Evolutionary conservation across 495 filamentous ascomycete species (phyloP).

Genomic region (Talaromyces borbonicus): DNA sequence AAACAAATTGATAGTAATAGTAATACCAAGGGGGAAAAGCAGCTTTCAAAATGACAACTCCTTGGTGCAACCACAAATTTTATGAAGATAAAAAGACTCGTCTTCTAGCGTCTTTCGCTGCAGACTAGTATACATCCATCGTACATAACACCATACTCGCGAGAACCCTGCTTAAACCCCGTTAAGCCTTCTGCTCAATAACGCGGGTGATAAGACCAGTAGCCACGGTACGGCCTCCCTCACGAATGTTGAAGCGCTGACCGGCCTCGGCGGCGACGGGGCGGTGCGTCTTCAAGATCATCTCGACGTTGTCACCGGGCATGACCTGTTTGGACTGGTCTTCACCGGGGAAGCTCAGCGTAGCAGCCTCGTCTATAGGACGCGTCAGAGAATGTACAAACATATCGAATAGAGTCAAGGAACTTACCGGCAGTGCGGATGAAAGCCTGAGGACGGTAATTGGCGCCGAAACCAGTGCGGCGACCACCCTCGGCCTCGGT

Average conservation of each 20-base stretch:
- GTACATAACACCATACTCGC: too few species aligned
- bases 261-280: conserved; percentile 81
- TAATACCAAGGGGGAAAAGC: too few species aligned
- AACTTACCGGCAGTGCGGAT: conserved; percentile 74
- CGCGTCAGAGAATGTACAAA: conserved; percentile 5
- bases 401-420: not conserved
- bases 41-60: too few species aligned
- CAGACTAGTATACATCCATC: not conserved
- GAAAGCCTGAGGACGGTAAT: conserved; percentile 95
- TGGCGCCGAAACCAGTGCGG: conserved; percentile 82
- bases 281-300: conserved; percentile 69
- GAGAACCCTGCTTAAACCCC: too few species aligned
- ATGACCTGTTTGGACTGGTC: conserved; percentile 70
- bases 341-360: conserved; percentile 74
- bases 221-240: conserved; percentile 88
- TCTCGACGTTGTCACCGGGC: conserved; percentile 98
- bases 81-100: not conserved
- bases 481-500: conserved; percentile 96
- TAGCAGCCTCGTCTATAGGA: conserved; percentile 60
- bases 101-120: too few species aligned
- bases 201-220: conserved; percentile 87
- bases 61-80: too few species aligned
- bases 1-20: not conserved
- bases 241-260: conserved; percentile 92
- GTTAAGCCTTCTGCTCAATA: conserved; percentile 23